A percentile compares a stretch with the other conserved stretches of the same genome.
Conservation (phyloP, 2,329 filamentous ascomycete genomes). For the Nemania diffusa region DNA sequence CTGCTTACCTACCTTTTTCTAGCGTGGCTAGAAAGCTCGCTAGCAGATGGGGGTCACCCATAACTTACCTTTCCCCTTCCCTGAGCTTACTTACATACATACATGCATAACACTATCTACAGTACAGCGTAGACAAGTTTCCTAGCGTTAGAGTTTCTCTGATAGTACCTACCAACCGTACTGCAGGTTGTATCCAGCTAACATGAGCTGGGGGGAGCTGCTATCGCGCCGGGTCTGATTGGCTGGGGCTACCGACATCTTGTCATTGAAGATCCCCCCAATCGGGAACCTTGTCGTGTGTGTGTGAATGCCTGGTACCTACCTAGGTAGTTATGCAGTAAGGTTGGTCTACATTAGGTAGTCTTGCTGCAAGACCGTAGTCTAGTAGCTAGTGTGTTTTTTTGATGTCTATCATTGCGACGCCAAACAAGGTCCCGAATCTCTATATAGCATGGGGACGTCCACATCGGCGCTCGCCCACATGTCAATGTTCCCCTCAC, state of each 20-base stretch:
- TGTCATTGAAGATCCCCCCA: constrained; percentile 35
- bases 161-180: neutral
- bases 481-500: constrained; percentile 14
- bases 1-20: constrained; percentile 29
- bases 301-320: neutral
- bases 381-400: constrained; percentile 31
- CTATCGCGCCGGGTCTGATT: constrained; percentile 39
- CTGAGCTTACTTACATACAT: neutral
- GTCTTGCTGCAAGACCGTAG: constrained; percentile 3
- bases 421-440: constrained; percentile 28
- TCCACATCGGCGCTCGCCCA: constrained; percentile 29
- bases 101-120: too few species aligned
- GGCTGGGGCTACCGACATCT: constrained; percentile 38
- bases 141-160: neutral
- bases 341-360: constrained; percentile 12
- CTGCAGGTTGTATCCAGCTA: constrained; percentile 15
- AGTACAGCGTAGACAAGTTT: neutral
- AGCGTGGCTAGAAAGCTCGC: constrained; percentile 8
- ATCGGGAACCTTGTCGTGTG: constrained; percentile 34
- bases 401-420: constrained; percentile 36
- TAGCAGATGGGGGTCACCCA: constrained; percentile 24
- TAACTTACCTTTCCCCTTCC: neutral
- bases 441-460: constrained; percentile 40
- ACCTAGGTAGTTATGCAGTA: neutral
- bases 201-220: constrained; percentile 28